phyloP scores from a whole-genome alignment of 352 stramenopile species.

The Phytophthora fragariaefolia region DNA sequence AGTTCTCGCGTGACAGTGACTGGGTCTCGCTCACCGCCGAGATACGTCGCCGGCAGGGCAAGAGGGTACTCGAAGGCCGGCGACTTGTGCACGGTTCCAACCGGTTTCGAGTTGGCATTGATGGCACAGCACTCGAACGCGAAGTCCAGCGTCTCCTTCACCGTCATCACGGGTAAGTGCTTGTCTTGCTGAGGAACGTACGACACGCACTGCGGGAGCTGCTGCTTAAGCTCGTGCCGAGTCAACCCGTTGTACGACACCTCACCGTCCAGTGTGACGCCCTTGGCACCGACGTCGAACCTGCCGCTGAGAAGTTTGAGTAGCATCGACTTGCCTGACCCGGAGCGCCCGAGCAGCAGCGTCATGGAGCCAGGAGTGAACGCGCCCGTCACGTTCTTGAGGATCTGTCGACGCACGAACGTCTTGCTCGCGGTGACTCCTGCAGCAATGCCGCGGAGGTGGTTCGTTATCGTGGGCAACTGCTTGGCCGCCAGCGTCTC shows the following conservation, averaged over 20 bases:
- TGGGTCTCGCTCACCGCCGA: conserved; percentile 45
- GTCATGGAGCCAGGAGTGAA: conserved; percentile 58
- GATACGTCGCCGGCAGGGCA: conserved; percentile 35
- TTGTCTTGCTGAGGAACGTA: conserved; percentile 71
- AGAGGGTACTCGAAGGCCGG: conserved; percentile 30
- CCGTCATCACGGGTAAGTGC: conserved; percentile 88
- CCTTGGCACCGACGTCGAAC: conserved; percentile 26
- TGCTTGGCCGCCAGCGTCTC: conserved; percentile 47
- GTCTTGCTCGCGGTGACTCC: conserved; percentile 47
- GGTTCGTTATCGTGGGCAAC: conserved; percentile 60
- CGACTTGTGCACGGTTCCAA: conserved; percentile 33
- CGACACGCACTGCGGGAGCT: conserved; percentile 52
- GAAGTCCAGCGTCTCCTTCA: conserved; percentile 94
- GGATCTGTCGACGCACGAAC: conserved; percentile 48
- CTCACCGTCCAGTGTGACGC: conserved; percentile 38
- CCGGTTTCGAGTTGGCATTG: conserved; percentile 23
- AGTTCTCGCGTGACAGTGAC: conserved; percentile 40
- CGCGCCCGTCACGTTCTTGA: conserved; percentile 46
- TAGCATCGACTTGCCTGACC: conserved; percentile 56
- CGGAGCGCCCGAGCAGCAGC: conserved; percentile 55
- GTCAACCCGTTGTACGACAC: conserved; percentile 54
- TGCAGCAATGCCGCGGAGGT: conserved; percentile 44
- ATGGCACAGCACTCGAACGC: conserved; percentile 84
- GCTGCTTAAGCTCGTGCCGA: conserved; percentile 31
- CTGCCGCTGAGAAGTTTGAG: conserved; percentile 52